These are phyloP conservation scores for Gynandropsis gynandra DNA, from an alignment of 345 rosid genomes.

Conservation along the genomic window DNA sequence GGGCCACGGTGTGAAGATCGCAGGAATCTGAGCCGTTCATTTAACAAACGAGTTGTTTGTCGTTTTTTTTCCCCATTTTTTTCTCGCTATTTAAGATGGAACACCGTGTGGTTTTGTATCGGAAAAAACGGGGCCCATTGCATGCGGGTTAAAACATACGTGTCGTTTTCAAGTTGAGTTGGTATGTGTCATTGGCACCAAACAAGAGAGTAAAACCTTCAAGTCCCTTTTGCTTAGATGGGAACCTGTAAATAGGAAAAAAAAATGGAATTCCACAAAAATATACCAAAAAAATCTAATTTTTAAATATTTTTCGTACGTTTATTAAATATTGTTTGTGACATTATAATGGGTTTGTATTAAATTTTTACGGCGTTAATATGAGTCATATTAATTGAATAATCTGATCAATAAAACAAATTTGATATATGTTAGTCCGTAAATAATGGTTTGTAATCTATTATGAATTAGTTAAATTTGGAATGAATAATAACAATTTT, in stretches of 20 bases:
- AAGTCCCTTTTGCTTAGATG: slow-evolving; percentile 35
- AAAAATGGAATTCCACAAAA: not conserved
- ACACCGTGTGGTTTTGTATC: slow-evolving; percentile 28
- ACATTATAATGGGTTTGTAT: too few species aligned
- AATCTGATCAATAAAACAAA: too few species aligned
- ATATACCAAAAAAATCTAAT: not conserved
- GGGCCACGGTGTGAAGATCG: slow-evolving; percentile 8
- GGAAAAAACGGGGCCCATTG: slow-evolving; percentile 28
- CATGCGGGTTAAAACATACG: slow-evolving; percentile 23
- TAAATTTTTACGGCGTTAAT: too few species aligned
- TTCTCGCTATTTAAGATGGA: slow-evolving; percentile 13
- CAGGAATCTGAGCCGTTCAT: slow-evolving; percentile 20
- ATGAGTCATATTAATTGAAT: too few species aligned
- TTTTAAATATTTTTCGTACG: not conserved
- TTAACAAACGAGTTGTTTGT: slow-evolving; percentile 4
- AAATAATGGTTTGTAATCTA: too few species aligned
- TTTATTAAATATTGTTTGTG: too few species aligned
- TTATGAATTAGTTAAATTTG: too few species aligned
- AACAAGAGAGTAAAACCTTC: slow-evolving; percentile 29
- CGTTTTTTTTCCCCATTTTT: slow-evolving; percentile 18
- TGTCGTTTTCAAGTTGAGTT: slow-evolving; percentile 34
- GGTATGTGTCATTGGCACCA: slow-evolving; percentile 32
- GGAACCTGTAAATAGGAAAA: slow-evolving; percentile 9
- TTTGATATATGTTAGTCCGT: too few species aligned
- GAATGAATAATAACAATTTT: too few species aligned